A percentile compares a stretch with the other conserved stretches of the same genome.
Conservation (phyloP, 306 rosid species). For the Ceratonia siliqua region DNA sequence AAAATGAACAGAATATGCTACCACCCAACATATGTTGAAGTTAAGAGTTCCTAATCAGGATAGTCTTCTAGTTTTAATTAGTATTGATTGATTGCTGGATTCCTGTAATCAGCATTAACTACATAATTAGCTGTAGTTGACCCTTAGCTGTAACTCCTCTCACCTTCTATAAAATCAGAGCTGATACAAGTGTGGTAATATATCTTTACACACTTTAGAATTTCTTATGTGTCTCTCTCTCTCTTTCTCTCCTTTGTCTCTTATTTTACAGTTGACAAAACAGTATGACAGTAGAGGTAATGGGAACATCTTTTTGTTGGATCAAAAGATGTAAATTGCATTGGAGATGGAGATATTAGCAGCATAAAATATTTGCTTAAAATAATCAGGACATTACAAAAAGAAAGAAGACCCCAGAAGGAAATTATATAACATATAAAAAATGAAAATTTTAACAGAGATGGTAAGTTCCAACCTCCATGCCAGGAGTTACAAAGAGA, state of each 20-base stretch:
- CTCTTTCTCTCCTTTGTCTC: too few relatives aligned
- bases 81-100: too few relatives aligned
- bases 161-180: too few relatives aligned
- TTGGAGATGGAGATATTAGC: constrained; percentile 2
- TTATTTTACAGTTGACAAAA: constrained; percentile 19
- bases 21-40: not conserved
- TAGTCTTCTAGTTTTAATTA: too few relatives aligned
- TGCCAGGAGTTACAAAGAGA: constrained; percentile 87
- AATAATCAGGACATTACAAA: not conserved
- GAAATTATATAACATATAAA: constrained; percentile 7
- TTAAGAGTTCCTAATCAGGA: too few relatives aligned
- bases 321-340: not conserved
- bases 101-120: too few relatives aligned
- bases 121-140: too few relatives aligned
- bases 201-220: too few relatives aligned
- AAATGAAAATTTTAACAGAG: constrained; percentile 9
- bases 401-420: not conserved
- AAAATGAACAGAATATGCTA: not conserved
- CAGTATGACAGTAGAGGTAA: not conserved
- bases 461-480: constrained; percentile 66
- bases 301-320: not conserved
- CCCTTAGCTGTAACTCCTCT: too few relatives aligned
- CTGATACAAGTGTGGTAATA: too few relatives aligned
- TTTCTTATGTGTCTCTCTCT: too few relatives aligned
- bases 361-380: constrained; percentile 18